These are phyloP conservation scores for Ophiostoma himal-ulmi DNA, from an alignment of 2,329 filamentous ascomycete species.

Conservation along the genomic window DNA sequence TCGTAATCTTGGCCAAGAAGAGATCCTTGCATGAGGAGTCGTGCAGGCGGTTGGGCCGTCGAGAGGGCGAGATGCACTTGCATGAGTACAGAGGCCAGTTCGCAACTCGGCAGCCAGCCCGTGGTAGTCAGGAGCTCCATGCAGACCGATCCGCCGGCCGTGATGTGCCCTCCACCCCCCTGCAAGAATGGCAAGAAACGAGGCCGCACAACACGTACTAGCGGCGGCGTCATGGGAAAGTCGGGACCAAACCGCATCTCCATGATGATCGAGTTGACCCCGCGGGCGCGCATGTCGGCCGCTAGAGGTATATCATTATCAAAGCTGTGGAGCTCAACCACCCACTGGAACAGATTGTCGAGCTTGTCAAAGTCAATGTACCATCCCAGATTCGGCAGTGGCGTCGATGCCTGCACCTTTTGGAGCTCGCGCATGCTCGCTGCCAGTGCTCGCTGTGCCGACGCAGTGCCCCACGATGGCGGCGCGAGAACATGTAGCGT, in stretches of 20 bases:
- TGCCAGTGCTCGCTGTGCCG: conserved; percentile 57
- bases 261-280: conserved; percentile 63
- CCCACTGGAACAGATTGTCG: conserved; percentile 81
- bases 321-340: conserved; percentile 83
- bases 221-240: conserved; percentile 74
- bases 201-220: conserved; percentile 75
- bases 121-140: conserved; percentile 80
- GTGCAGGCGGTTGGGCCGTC: conserved; percentile 65
- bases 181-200: conserved; percentile 64
- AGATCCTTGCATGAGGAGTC: conserved; percentile 41
- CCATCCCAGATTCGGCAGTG: conserved; percentile 68
- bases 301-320: conserved; percentile 62
- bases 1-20: conserved; percentile 49
- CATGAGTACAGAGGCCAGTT: conserved; percentile 72
- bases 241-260: conserved; percentile 75
- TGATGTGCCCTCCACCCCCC: conserved; percentile 83
- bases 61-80: conserved; percentile 74
- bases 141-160: conserved; percentile 72
- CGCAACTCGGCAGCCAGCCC: conserved; percentile 70
- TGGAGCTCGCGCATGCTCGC: conserved; percentile 60
- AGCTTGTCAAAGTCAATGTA: conserved; percentile 65
- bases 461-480: conserved; percentile 58
- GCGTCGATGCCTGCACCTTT: conserved; percentile 55
- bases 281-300: conserved; percentile 61
- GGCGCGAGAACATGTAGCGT: conserved; percentile 59